Percentiles rank a stretch among this genome's conserved stretches.
These are phyloP conservation scores for Botryotinia narcissicola DNA, from an alignment of 2,329 filamentous ascomycete genomes.

Conservation along the genomic window DNA sequence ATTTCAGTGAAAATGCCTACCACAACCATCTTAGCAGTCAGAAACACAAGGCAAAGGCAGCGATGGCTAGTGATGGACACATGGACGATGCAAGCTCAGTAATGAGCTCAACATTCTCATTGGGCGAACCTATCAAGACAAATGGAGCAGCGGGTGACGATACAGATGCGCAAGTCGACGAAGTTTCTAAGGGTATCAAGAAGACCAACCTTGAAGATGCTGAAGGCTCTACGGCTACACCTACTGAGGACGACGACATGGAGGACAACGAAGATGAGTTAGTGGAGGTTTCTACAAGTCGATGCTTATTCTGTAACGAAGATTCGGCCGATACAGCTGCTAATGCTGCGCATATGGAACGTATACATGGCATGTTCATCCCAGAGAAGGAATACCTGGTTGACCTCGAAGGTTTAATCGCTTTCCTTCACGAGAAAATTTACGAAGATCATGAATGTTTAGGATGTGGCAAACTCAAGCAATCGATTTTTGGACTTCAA, in stretches of 20 bases:
- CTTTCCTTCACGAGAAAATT: slow-evolving; percentile 76
- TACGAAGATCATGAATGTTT: slow-evolving; percentile 79
- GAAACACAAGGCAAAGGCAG: slow-evolving; percentile 76
- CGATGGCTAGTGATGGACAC: slow-evolving; percentile 41
- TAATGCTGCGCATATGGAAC: slow-evolving; percentile 86
- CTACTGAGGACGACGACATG: slow-evolving; percentile 46
- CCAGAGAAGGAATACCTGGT: slow-evolving; percentile 83
- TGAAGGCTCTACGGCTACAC: slow-evolving; percentile 30
- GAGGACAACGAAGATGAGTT: slow-evolving; percentile 46
- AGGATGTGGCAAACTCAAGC: slow-evolving; percentile 80
- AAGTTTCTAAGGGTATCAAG: slow-evolving; percentile 75
- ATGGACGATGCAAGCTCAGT: slow-evolving; percentile 75
- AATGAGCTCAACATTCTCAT: slow-evolving; percentile 85
- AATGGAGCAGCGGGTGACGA: slow-evolving; percentile 59
- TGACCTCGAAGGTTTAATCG: slow-evolving; percentile 77
- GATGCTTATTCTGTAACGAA: slow-evolving; percentile 91
- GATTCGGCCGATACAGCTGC: slow-evolving; percentile 71
- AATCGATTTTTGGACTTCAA: slow-evolving; percentile 75
- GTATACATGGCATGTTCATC: slow-evolving; percentile 92
- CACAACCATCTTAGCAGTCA: slow-evolving; percentile 88
- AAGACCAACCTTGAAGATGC: slow-evolving; percentile 52
- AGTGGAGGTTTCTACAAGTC: slow-evolving; percentile 38
- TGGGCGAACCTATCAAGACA: slow-evolving; percentile 66
- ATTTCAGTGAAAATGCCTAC: slow-evolving; percentile 95
- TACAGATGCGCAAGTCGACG: slow-evolving; percentile 70